Conservation (phyloP, 225 moss, liverwort and hornwort species). For the Ulota crispa region DNA sequence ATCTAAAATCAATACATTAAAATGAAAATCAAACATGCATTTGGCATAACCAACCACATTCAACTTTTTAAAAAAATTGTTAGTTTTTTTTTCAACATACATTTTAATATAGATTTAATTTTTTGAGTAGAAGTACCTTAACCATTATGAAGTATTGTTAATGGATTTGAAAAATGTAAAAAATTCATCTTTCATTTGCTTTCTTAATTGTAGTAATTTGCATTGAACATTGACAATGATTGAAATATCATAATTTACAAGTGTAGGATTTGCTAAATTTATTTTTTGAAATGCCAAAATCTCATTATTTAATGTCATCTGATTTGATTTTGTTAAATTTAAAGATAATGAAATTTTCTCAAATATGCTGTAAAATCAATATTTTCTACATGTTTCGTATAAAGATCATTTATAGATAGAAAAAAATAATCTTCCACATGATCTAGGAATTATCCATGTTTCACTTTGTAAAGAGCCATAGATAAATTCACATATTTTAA, state of each 20-base stretch:
- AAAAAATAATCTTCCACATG: too few species aligned
- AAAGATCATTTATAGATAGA: too few species aligned
- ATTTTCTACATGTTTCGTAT: too few species aligned
- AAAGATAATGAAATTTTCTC: neutral
- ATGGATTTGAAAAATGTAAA: neutral
- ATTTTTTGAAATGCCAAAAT: neutral
- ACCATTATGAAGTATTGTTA: neutral
- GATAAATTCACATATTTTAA: neutral
- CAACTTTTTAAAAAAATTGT: neutral
- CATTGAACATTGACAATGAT: neutral
- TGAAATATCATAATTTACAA: neutral
- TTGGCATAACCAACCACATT: too few species aligned
- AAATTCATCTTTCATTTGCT: neutral
- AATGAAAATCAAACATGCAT: too few species aligned
- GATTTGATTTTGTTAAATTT: neutral
- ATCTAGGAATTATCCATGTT: neutral
- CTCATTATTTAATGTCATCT: neutral
- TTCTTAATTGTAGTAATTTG: neutral
- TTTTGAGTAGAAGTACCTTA: neutral
- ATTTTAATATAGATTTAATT: neutral
- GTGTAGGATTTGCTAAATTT: neutral
- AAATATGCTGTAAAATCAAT: too few species aligned
- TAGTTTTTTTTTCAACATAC: neutral
- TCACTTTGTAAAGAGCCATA: neutral
- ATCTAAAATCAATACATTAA: too few species aligned